phyloP scores from a whole-genome alignment of 495 filamentous ascomycete genomes.

The Penicillium angulare region DNA sequence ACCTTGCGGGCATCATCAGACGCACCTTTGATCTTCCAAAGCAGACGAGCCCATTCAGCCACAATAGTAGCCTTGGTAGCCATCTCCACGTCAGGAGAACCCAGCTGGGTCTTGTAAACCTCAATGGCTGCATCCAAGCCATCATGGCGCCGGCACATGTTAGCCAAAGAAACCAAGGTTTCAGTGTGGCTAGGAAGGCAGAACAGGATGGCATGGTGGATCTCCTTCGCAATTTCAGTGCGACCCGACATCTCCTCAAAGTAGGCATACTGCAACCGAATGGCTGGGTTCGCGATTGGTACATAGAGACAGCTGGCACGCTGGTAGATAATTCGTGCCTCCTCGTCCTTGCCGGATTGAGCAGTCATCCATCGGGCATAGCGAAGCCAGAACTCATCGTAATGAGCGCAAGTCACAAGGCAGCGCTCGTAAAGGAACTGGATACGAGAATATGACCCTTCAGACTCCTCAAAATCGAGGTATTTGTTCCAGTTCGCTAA shows the following conservation, averaged over 20 bases:
- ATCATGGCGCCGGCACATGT: constrained; percentile 77
- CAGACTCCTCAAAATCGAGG: constrained; percentile 90
- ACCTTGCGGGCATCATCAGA: constrained; percentile 82
- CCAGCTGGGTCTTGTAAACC: constrained; percentile 77
- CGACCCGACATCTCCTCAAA: constrained; percentile 86
- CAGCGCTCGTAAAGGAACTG: constrained; percentile 92
- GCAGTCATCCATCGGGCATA: constrained; percentile 97
- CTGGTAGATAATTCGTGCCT: constrained; percentile 91
- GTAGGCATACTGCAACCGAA: constrained; percentile 87
- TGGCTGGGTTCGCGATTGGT: constrained; percentile 74
- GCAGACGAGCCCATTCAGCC: constrained; percentile 81
- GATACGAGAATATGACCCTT: constrained; percentile 72
- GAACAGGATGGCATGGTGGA: constrained; percentile 77
- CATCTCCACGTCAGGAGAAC: constrained; percentile 66
- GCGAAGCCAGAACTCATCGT: constrained; percentile 96
- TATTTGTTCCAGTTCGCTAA: constrained; percentile 95
- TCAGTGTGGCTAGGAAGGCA: constrained; percentile 74
- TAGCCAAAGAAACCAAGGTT: constrained; percentile 85
- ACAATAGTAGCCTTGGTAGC: constrained; percentile 84
- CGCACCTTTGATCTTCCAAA: constrained; percentile 90
- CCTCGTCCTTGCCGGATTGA: constrained; percentile 79
- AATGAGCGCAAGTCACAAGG: constrained; percentile 86
- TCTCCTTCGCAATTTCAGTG: constrained; percentile 73
- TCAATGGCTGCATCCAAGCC: constrained; percentile 86
- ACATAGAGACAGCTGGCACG: constrained; percentile 81